These are phyloP conservation scores for Lignosus rhinocerotis DNA, from an alignment of 1,284 basidiomycete species.

Conservation along the genomic window DNA sequence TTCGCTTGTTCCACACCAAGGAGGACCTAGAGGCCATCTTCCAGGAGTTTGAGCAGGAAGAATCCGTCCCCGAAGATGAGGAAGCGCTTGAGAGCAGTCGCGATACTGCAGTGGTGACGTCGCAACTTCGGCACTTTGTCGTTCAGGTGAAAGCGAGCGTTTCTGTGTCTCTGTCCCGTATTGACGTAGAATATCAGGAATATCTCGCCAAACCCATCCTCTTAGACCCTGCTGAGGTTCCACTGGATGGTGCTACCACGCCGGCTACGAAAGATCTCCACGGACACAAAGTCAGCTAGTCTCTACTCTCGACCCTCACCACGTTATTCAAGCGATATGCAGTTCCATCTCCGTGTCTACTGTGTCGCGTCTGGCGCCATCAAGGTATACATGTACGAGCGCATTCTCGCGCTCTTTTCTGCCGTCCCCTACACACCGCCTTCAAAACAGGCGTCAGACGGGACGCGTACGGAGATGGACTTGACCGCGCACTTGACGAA, in stretches of 20 bases:
- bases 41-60: slow-evolving; percentile 76
- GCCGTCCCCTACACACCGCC: slow-evolving; percentile 58
- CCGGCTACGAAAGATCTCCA: slow-evolving; percentile 33
- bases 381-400: slow-evolving; percentile 77
- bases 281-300: slow-evolving; percentile 66
- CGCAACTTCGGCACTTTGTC: slow-evolving; percentile 94
- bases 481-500: slow-evolving; percentile 91
- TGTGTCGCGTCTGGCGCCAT: slow-evolving; percentile 85
- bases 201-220: slow-evolving; percentile 81
- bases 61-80: slow-evolving; percentile 34
- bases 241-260: slow-evolving; percentile 29
- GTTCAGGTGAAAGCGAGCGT: slow-evolving; percentile 70
- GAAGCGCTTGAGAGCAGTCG: slow-evolving; percentile 35
- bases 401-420: slow-evolving; percentile 87
- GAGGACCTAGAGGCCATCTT: slow-evolving; percentile 79
- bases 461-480: slow-evolving; percentile 40
- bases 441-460: slow-evolving; percentile 26
- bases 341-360: slow-evolving; percentile 96
- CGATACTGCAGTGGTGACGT: slow-evolving; percentile 70
- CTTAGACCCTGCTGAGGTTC: slow-evolving; percentile 62
- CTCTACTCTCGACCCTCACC: slow-evolving; percentile 10
- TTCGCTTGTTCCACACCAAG: slow-evolving; percentile 86
- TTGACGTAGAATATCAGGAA: slow-evolving; percentile 55
- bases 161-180: not conserved
- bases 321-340: slow-evolving; percentile 19